Base-by-base conservation (phyloP, 441 rosid species). In the Mallotus repandus region DNA sequence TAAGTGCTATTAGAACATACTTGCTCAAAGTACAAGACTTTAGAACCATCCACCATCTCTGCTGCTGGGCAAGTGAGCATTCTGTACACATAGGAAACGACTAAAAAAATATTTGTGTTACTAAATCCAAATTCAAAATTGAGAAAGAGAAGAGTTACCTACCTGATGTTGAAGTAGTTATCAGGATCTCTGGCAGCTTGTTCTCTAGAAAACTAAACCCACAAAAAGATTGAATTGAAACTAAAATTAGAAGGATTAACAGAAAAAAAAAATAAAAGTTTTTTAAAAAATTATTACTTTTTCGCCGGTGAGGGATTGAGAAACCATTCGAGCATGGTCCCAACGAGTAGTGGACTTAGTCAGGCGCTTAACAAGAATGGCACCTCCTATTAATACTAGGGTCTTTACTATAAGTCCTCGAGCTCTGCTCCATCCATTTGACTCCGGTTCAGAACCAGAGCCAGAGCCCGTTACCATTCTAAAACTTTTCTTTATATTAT, bases 151-250 rank as follows among this genome's bases (percentile, higher is more conserved):
- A 7, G 8, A 54, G 21, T 16, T 5, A 7, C 64, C 53, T 45
- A 91, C 97, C 97, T 94, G 55, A 94, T 88, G 73, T 94, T 95
- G 86, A 95, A 92, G 90, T 86, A 95, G 80, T 87, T 89, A 70
- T 91, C 91, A 66, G 97, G 98, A 82, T 92, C 91, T 70, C 89
- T 86, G 66, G 96, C 84, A 7, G 99, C 97, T 81, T 95, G 97
- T 77, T 95, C 97, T 81, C 79, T 89, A 43, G 96, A 80, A 68
- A 85, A 87, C 98, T 92, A 78, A 53, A 22, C 45, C 35, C 67
- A 69, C 21, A 66, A 58, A 71, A 35, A 29, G 46, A 35, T 38
- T 38, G 69, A 63, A 55, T 35, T 41, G 43, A 53, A 71, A 29
- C 21, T 15, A 53, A 57, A 76, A 66, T 63, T 64, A 15, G 19